A percentile compares a stretch with the other conserved stretches of the same genome.
Conservation (phyloP, 495 filamentous ascomycete species). For the Aspergillus saccharolyticus region DNA sequence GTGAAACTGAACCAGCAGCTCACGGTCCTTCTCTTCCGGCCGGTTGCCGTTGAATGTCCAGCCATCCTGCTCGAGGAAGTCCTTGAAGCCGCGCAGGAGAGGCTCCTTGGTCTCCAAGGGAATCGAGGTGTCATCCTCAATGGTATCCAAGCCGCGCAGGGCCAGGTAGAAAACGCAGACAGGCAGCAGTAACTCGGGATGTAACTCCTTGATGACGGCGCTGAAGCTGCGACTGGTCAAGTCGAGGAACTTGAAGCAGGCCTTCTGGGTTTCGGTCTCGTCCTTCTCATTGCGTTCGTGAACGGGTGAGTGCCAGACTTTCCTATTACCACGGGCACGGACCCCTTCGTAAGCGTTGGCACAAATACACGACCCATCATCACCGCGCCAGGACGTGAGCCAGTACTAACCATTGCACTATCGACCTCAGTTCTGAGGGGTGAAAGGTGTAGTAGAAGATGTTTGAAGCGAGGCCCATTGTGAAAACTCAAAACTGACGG, state of each 20-base stretch:
- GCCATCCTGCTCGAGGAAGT: conserved; percentile 70
- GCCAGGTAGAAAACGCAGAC: conserved; percentile 91
- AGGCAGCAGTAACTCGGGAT: conserved; percentile 86
- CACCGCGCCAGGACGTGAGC: background rate
- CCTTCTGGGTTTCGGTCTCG: conserved; percentile 65
- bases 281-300: conserved; percentile 74
- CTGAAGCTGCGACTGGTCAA: conserved; percentile 89
- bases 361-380: conserved; percentile 6
- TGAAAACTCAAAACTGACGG: conserved; percentile 12
- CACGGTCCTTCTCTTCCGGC: conserved; percentile 88
- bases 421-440: conserved; percentile 70
- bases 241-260: conserved; percentile 83
- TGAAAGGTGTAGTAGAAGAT: conserved; percentile 74
- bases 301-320: conserved; percentile 91
- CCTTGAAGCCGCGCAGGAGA: conserved; percentile 73
- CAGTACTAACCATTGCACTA: conserved; percentile 80
- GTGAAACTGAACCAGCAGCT: conserved; percentile 87
- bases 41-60: conserved; percentile 87
- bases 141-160: conserved; percentile 86
- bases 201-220: conserved; percentile 89
- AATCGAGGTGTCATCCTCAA: conserved; percentile 98
- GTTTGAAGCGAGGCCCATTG: conserved; percentile 51
- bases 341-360: conserved; percentile 16
- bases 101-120: conserved; percentile 76
- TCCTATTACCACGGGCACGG: conserved; percentile 51